Base-by-base conservation (phyloP, 257 asterid species). In the Gentiana dahurica region DNA sequence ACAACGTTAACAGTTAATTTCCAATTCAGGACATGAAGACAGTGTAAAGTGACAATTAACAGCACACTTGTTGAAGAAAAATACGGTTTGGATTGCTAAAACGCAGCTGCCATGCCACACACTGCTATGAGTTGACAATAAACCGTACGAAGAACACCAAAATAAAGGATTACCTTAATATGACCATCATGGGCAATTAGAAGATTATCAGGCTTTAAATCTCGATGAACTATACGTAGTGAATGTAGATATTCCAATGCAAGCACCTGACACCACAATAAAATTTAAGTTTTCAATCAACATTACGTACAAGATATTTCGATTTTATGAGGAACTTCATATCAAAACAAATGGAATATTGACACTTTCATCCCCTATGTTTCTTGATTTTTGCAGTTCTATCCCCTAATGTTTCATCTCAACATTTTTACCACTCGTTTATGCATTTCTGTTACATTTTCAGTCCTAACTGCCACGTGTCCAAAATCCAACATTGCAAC, bases 211-310 rank as follows among this genome's bases (percentile, higher is more conserved):
- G 98, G 98, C 75, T 90, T 90, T 73, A 90, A 73, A 85, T 90
- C 98, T 66, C 98, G 98, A 65, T 90, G 98, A 53, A 90, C 89
- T 12, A 90, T 85, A 64, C 96, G 94, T 62, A 82, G 87, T 63
- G 96, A 84, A 76, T 90, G 98, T 69, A 90, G 91, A 79, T 90
- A 90, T 61, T 90, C 96, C 85, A 87, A 65, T 47, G 96, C 98
- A 77, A 90, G 98, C 58, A 90, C 98, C 98, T 90, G 74, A 61
- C 65, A 63, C 61, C 38, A 59, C 58, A 54, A 51, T 64, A 49
- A 57, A 50, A 67, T 64, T 35, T 39, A 24, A 24, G 24, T 24
- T 24, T 24, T 24, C 24, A 24, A 24, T 24, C 24, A 24, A 24
- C 24, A 24, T 24, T 24, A 34, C 66, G 63, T 39, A 54, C 24